Evolutionary conservation across 495 filamentous ascomycete genomes (phyloP).

Genomic region (Trichoderma orchidacearum): DNA sequence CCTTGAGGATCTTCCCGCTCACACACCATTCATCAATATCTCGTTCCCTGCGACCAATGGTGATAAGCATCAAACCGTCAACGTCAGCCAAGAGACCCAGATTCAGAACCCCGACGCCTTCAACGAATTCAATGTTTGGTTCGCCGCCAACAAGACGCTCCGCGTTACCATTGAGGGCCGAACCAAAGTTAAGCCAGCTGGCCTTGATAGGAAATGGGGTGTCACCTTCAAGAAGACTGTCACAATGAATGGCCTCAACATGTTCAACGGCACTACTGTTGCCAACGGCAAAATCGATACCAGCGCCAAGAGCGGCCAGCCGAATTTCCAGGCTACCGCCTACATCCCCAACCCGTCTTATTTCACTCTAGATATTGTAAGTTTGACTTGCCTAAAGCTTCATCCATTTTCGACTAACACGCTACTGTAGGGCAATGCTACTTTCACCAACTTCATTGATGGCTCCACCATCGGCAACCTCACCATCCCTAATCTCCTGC

Average conservation of each 20-base stretch:
- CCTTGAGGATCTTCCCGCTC: constrained; percentile 38
- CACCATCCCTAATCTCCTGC: constrained; percentile 40
- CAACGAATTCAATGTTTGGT: constrained; percentile 46
- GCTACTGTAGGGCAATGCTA: constrained; percentile 44
- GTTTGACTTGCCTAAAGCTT: constrained; percentile 5
- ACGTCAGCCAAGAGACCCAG: constrained; percentile 43
- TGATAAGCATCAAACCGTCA: constrained; percentile 37
- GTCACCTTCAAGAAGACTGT: constrained; percentile 32
- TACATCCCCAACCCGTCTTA: constrained; percentile 59
- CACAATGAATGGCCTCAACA: constrained; percentile 21
- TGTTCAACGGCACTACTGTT: constrained; percentile 45
- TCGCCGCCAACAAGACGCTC: constrained; percentile 23
- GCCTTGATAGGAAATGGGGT: constrained; percentile 18
- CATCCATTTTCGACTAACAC: constrained; percentile 8
- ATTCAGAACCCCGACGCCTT: constrained; percentile 42
- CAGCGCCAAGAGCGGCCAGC: constrained; percentile 17
- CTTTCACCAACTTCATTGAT: constrained; percentile 42
- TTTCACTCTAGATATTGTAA: constrained; percentile 49
- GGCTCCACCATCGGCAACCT: constrained; percentile 38
- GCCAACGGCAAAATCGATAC: constrained; percentile 29
- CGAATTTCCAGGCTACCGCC: constrained; percentile 51
- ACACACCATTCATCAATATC: constrained; percentile 39
- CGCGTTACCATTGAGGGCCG: constrained; percentile 23
- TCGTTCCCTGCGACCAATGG: constrained; percentile 38
- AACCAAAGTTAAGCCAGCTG: constrained; percentile 23